phyloP scores from a whole-genome alignment of 768 basidiomycete genomes.

The Kwoniella shandongensis region DNA sequence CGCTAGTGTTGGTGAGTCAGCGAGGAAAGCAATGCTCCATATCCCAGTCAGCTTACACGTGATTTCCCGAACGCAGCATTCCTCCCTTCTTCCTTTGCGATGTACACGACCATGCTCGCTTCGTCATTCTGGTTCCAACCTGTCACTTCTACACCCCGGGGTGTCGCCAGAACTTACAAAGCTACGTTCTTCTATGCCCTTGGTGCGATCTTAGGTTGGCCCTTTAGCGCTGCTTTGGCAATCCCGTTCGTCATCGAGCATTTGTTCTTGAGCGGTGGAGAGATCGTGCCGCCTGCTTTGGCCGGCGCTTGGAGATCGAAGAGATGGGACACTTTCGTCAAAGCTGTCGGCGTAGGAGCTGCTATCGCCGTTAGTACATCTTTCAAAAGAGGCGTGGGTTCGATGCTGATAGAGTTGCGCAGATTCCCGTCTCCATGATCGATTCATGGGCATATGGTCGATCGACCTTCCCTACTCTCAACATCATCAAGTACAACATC shows the following conservation, averaged over 20 bases:
- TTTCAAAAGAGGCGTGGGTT: conserved; percentile 6
- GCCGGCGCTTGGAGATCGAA: conserved; percentile 22
- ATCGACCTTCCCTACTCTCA: conserved; percentile 79
- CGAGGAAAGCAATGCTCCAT: conserved; percentile 4
- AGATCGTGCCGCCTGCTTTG: conserved; percentile 53
- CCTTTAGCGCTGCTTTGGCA: conserved; percentile 83
- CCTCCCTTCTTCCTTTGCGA: conserved; percentile 90
- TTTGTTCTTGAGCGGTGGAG: conserved; percentile 72
- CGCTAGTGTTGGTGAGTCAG: conserved; percentile 69
- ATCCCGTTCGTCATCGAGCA: conserved; percentile 90
- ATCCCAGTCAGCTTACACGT: conserved; percentile 8
- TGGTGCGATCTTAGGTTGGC: conserved; percentile 92
- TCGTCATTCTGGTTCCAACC: conserved; percentile 62
- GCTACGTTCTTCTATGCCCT: conserved; percentile 72
- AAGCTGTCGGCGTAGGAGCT: conserved; percentile 26
- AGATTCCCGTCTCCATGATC: conserved; percentile 80
- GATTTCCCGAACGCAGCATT: conserved; percentile 62
- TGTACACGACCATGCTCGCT: conserved; percentile 82
- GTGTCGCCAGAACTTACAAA: conserved; percentile 61
- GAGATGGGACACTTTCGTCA: conserved; percentile 37
- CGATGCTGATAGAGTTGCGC: too few species aligned
- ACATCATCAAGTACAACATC: conserved; percentile 90
- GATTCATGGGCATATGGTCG: conserved; percentile 87
- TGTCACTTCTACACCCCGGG: conserved; percentile 57
- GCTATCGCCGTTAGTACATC: conserved; percentile 35